A percentile compares a stretch with the other conserved stretches of the same genome.
These are phyloP conservation scores for Saturnispora diversa DNA, from an alignment of 805 yeast species.

Conservation along the genomic window DNA sequence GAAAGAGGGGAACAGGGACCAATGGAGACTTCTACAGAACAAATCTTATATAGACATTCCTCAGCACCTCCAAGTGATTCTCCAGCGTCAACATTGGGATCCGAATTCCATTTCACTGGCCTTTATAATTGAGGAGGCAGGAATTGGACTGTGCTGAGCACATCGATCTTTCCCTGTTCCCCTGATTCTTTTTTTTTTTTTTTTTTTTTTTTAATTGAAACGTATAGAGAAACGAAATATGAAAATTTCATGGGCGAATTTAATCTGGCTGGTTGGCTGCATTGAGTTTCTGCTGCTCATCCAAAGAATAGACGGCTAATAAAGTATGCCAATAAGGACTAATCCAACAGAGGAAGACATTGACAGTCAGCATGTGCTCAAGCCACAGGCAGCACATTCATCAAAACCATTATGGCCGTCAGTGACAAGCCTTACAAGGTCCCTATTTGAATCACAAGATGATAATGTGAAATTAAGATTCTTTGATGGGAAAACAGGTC, in stretches of 20 bases:
- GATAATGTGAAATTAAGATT: conserved; percentile 10
- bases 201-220: too few relatives aligned
- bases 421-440: conserved; percentile 13
- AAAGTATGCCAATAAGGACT: too few relatives aligned
- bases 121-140: conserved; percentile 1
- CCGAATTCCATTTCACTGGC: conserved; percentile 5
- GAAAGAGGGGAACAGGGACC: neutral
- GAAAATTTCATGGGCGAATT: too few relatives aligned
- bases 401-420: neutral
- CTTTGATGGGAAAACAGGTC: conserved; percentile 6
- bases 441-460: conserved; percentile 18
- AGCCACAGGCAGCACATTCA: neutral
- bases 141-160: too few relatives aligned
- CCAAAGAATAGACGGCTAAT: too few relatives aligned
- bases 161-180: too few relatives aligned
- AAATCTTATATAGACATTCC: neutral
- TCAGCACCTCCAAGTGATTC: neutral
- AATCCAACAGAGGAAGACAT: neutral
- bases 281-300: too few relatives aligned
- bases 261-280: too few relatives aligned
- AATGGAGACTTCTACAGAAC: neutral
- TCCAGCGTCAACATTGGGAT: neutral
- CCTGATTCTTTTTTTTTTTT: too few relatives aligned
- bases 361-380: neutral
- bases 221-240: too few relatives aligned